Evolutionary conservation across 176 grass and related monocot genomes (phyloP), one percentile per base, ranked within the genome.

Genomic region (Tuctoria greenei): DNA sequence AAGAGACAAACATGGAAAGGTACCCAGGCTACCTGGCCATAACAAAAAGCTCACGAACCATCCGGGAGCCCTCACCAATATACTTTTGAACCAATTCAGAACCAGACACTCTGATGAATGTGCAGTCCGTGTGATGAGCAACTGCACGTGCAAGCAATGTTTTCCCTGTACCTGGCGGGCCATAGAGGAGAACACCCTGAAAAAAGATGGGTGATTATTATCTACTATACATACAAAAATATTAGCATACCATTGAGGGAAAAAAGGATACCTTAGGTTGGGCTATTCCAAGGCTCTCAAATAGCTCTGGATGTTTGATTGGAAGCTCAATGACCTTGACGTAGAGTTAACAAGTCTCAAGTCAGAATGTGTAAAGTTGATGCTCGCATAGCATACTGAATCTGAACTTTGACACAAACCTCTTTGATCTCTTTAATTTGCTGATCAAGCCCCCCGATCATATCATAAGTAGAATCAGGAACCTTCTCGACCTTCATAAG

Each of bases 401-500:
- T 40, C 68, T 76, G 7, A 74, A 75, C 25, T 67, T 75, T 39
- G 45, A 64, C 14, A 84, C 84, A 72, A 43, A 98, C 95, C 91
- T 98, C 95, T 79, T 98, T 98, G 67, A 98, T 98, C 84, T 98
- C 95, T 72, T 98, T 98, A 69, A 98, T 98, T 83, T 98, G 95
- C 55, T 98, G 95, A 71, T 98, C 95, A 39, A 98, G 95, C 45
- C 95, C 95, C 88, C 95, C 95, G 77, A 98, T 98, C 95, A 98
- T 98, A 84, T 98, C 95, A 88, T 98, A 98, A 24, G 95, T 98
- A 52, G 95, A 98, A 86, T 98, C 95, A 50, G 95, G 95, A 79
- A 98, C 95, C 82, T 98, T 98, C 81, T 98, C 95, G 61, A 98
- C 95, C 56, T 98, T 98, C 95, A 98, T 98, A 69, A 98, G 95